These are phyloP conservation scores for Candida sp. DNA, from an alignment of 1,139 yeast species.

Conservation along the genomic window DNA sequence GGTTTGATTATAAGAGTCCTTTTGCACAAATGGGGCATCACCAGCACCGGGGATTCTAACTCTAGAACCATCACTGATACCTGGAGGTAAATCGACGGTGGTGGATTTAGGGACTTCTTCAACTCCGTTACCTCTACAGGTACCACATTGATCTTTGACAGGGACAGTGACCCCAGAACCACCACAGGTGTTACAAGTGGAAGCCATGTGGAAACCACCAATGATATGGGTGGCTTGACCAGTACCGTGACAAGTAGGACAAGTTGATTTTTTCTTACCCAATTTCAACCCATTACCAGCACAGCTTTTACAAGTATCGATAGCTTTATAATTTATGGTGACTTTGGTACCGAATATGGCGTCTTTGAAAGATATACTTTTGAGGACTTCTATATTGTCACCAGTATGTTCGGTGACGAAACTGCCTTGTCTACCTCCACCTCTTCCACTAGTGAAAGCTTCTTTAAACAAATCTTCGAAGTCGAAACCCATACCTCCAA, in stretches of 20 bases:
- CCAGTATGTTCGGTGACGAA: conserved; percentile 81
- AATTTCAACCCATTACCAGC: conserved; percentile 79
- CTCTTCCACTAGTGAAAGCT: conserved; percentile 55
- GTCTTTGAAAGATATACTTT: conserved; percentile 76
- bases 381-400: conserved; percentile 80
- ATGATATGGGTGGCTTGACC: conserved; percentile 85
- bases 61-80: conserved; percentile 83
- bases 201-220: conserved; percentile 97
- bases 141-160: conserved; percentile 63
- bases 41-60: conserved; percentile 87
- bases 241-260: conserved; percentile 88
- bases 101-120: conserved; percentile 64
- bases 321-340: conserved; percentile 66
- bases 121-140: conserved; percentile 92
- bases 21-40: conserved; percentile 75
- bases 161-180: conserved; percentile 85
- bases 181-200: conserved; percentile 83
- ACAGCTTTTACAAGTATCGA: conserved; percentile 79
- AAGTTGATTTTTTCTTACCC: conserved; percentile 74
- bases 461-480: conserved; percentile 88
- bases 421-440: conserved; percentile 30
- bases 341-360: conserved; percentile 79
- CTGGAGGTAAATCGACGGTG: conserved; percentile 82
- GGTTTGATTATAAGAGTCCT: conserved; percentile 60
- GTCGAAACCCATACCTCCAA: conserved; percentile 53